Conservation (phyloP, 2,329 filamentous ascomycete genomes). For the Neonectria magnoliae region DNA sequence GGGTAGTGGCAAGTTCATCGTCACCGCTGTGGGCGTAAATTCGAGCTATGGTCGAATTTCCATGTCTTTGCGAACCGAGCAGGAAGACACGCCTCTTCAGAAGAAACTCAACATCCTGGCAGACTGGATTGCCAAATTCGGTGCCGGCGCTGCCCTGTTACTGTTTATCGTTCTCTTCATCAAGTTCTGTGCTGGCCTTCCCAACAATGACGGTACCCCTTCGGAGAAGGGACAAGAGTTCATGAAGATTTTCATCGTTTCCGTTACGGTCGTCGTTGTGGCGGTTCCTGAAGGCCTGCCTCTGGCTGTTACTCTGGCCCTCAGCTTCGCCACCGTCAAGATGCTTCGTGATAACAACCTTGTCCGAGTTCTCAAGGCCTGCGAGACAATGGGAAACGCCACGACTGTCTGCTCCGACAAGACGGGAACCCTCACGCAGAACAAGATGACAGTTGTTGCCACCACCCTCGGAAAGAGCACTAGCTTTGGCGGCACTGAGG, state of each 20-base stretch:
- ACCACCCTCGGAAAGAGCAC: constrained; percentile 66
- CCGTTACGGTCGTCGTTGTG: constrained; percentile 73
- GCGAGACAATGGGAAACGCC: constrained; percentile 78
- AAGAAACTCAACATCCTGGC: constrained; percentile 57
- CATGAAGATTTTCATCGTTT: constrained; percentile 71
- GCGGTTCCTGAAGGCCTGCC: constrained; percentile 74
- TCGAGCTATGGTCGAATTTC: constrained; percentile 65
- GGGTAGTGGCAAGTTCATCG: constrained; percentile 63
- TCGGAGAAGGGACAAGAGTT: constrained; percentile 68
- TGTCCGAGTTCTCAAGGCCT: constrained; percentile 73
- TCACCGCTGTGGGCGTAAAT: constrained; percentile 65
- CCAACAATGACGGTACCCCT: constrained; percentile 57
- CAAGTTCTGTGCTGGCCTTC: constrained; percentile 75
- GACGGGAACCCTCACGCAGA: constrained; percentile 60
- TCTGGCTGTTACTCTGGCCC: constrained; percentile 72
- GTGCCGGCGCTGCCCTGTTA: constrained; percentile 74
- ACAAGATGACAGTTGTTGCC: constrained; percentile 79
- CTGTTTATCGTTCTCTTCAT: constrained; percentile 83
- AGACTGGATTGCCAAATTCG: constrained; percentile 52
- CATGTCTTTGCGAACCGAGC: constrained; percentile 63
- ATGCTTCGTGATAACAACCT: constrained; percentile 78
- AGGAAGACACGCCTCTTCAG: constrained; percentile 64
- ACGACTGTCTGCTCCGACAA: constrained; percentile 80
- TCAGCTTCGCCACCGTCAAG: constrained; percentile 75
- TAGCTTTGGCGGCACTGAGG: constrained; percentile 44